Evolutionary conservation across 2,329 filamentous ascomycete genomes (phyloP).

Genomic region (Penicillium sp.): DNA sequence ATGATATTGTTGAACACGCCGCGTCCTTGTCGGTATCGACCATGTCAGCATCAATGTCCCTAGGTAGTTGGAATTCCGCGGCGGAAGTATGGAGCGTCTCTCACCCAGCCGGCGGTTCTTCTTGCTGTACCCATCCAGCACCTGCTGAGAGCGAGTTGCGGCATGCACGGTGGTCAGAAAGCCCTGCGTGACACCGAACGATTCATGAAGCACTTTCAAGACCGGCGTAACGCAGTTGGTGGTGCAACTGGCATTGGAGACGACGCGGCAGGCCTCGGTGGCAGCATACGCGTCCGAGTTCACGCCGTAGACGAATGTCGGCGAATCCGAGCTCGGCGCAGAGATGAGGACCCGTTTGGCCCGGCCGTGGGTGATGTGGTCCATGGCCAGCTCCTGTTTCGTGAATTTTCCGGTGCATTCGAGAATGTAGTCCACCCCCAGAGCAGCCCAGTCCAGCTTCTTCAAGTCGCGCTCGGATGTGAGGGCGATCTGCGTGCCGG

Average conservation of each 20-base stretch:
- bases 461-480: conserved; percentile 30
- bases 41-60: not conserved
- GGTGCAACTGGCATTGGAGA: conserved; percentile 35
- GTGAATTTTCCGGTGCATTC: conserved; percentile 53
- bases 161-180: conserved; percentile 34
- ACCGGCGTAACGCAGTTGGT: conserved; percentile 36
- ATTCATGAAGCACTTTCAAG: conserved; percentile 30
- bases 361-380: conserved; percentile 74
- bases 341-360: conserved; percentile 80
- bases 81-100: too few species aligned
- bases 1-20: conserved; percentile 96
- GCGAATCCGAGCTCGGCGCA: conserved; percentile 61
- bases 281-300: conserved; percentile 28
- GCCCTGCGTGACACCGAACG: conserved; percentile 32
- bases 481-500: conserved; percentile 22
- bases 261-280: conserved; percentile 22
- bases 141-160: conserved; percentile 33
- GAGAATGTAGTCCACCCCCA: conserved; percentile 30
- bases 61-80: too few species aligned
- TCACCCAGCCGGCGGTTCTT: conserved; percentile 33
- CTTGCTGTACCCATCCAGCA: conserved; percentile 36
- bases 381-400: conserved; percentile 82
- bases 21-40: conserved; percentile 56
- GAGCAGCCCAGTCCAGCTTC: conserved; percentile 28
- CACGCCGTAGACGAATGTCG: conserved; percentile 51